Base-by-base conservation (phyloP, 805 yeast species). In the Scheffersomyces ergatensis region DNA sequence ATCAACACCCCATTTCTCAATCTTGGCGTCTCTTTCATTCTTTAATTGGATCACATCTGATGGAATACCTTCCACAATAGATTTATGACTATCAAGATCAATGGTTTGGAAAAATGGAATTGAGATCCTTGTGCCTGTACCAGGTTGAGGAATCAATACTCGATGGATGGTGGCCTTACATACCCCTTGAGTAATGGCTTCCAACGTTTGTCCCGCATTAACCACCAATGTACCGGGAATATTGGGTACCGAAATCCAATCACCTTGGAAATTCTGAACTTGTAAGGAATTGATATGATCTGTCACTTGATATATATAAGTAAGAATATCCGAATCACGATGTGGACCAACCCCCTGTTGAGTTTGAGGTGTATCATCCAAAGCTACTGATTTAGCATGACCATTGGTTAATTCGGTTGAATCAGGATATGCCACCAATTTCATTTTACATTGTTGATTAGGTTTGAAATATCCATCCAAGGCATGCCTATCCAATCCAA, bases 301-400 rank as follows among this genome's bases (percentile, higher is more conserved):
- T 1, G 76, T 63, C 9, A 80, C 85, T 51, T 82, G 85, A 48
- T 71, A 76, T 11, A 82, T 78, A 53, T 70, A 78, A 0, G 86
- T 81, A 21, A 82, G 52, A 50, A 82, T 66, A 40, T 80, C 85
- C 3, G 82, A 76, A 50, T 83, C 89, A 42, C 85, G 71, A 51
- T 83, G 89, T 3, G 85, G 82, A 1, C 86, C 85, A 14, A 72
- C 76, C 0, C 84, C 85, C 48, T 77, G 82, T 49, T 77, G 82
- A 4, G 62, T 51, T 7, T 57, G 47, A 12, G 61, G 58, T 16
- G 58, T 50, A 39, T 64, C 69, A 14, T 59, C 46, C 20, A 60
- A 42, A 1, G 62, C 64, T 6, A 45, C 50, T 23, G 64, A 52
- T 29, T 46, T 40, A 7, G 45, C 43, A 9, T 24, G 14, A 2